These are phyloP conservation scores for Calonectria ilicicola DNA, from an alignment of 2,329 filamentous ascomycete species.

Conservation along the genomic window DNA sequence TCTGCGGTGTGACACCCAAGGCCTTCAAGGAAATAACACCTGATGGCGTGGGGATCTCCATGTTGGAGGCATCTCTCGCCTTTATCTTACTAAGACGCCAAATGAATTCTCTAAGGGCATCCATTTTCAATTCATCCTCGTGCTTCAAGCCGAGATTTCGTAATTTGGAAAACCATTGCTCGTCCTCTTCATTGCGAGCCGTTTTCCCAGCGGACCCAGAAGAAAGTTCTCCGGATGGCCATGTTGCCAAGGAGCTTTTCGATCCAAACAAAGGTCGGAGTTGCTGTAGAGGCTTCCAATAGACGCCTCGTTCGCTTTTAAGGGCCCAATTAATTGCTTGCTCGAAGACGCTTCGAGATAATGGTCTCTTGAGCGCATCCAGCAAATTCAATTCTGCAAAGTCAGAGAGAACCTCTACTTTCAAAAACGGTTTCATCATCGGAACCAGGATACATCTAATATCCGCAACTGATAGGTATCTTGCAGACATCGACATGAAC, in stretches of 20 bases:
- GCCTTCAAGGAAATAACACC: slow-evolving; percentile 78
- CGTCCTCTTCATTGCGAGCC: slow-evolving; percentile 89
- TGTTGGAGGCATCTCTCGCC: slow-evolving; percentile 60
- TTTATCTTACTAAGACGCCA: slow-evolving; percentile 85
- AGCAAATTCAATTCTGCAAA: slow-evolving; percentile 81
- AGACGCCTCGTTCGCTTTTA: slow-evolving; percentile 83
- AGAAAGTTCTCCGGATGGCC: slow-evolving; percentile 68
- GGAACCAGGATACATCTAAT: slow-evolving; percentile 86
- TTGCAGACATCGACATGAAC: slow-evolving; percentile 82
- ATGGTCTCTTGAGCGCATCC: slow-evolving; percentile 84
- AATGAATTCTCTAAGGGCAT: slow-evolving; percentile 90
- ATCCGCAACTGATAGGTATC: slow-evolving; percentile 82
- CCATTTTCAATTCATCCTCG: slow-evolving; percentile 91
- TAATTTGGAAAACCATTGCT: slow-evolving; percentile 89
- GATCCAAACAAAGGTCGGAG: slow-evolving; percentile 76
- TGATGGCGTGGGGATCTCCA: slow-evolving; percentile 47
- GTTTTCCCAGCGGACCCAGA: slow-evolving; percentile 71
- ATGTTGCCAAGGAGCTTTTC: slow-evolving; percentile 57
- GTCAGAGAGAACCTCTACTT: slow-evolving; percentile 72
- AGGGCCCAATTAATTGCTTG: slow-evolving; percentile 87
- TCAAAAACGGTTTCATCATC: slow-evolving; percentile 84
- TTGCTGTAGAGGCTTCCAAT: slow-evolving; percentile 85
- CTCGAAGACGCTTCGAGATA: slow-evolving; percentile 85
- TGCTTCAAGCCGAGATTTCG: slow-evolving; percentile 83
- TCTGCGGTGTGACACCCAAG: slow-evolving; percentile 84